A percentile compares a stretch with the other conserved stretches of the same genome.
These are phyloP conservation scores for Podila epigama DNA, from an alignment of 192 early-diverging fungal species.

Conservation along the genomic window DNA sequence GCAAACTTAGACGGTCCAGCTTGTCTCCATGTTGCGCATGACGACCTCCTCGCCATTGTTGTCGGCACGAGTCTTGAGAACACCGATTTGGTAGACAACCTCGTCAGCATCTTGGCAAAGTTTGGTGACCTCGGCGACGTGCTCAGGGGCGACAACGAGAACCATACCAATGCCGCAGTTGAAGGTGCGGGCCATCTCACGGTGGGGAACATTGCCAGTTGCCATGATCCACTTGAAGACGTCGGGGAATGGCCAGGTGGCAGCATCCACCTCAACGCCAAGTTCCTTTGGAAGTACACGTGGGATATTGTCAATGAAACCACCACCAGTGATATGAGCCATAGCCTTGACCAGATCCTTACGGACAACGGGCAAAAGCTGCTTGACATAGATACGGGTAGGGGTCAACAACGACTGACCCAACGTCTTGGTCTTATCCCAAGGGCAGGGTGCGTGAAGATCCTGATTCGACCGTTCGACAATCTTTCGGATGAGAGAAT, in stretches of 20 bases:
- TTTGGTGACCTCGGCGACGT: slow-evolving; percentile 66
- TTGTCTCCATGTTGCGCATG: slow-evolving; percentile 50
- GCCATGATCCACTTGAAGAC: slow-evolving; percentile 96
- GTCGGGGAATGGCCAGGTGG: slow-evolving; percentile 81
- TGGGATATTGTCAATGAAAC: slow-evolving; percentile 98
- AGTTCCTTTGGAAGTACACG: slow-evolving; percentile 87
- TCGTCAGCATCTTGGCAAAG: slow-evolving; percentile 71
- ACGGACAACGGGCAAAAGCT: slow-evolving; percentile 84
- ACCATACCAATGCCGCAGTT: slow-evolving; percentile 99
- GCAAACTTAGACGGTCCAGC: slow-evolving; percentile 27
- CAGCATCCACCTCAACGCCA: slow-evolving; percentile 85
- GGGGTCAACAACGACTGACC: slow-evolving; percentile 91
- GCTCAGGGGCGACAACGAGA: slow-evolving; percentile 73
- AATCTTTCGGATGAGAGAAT: slow-evolving; percentile 94
- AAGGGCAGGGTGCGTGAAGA: slow-evolving; percentile 86
- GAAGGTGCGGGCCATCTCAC: slow-evolving; percentile 97
- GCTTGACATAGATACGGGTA: slow-evolving; percentile 95
- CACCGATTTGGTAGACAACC: slow-evolving; percentile 76
- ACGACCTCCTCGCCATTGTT: slow-evolving; percentile 61
- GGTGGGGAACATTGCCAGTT: slow-evolving; percentile 78
- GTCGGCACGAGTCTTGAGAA: slow-evolving; percentile 57
- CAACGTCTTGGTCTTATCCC: slow-evolving; percentile 69
- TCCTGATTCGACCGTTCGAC: slow-evolving; percentile 75
- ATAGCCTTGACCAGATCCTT: slow-evolving; percentile 89
- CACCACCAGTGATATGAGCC: slow-evolving; percentile 99